Percentiles rank a stretch among this genome's conserved stretches.
These are phyloP conservation scores for Botrytis byssoidea DNA, from an alignment of 2,329 filamentous ascomycete genomes.

Conservation along the genomic window DNA sequence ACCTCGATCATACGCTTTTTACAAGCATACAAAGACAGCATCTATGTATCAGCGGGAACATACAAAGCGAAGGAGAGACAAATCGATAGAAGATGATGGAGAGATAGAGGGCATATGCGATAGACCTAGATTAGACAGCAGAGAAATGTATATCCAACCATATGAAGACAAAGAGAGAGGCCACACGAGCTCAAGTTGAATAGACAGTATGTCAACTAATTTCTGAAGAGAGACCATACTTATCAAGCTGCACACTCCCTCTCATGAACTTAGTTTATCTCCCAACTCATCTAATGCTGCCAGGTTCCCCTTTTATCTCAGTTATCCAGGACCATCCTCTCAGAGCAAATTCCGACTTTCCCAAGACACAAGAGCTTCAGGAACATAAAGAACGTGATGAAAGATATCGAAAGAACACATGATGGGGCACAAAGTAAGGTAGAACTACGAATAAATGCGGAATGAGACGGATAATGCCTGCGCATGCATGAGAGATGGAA, in stretches of 20 bases:
- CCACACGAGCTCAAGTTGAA: not conserved
- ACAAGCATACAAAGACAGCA: not conserved
- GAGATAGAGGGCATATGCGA: not conserved
- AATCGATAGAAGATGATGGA: not conserved
- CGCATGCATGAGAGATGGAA: too few relatives aligned
- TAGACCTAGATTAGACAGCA: not conserved
- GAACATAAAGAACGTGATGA: not conserved
- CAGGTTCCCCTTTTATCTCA: not conserved
- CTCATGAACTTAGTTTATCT: not conserved
- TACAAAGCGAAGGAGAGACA: not conserved
- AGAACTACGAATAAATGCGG: not conserved
- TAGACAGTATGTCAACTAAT: not conserved
- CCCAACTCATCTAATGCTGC: not conserved
- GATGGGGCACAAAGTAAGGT: not conserved
- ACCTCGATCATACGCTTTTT: not conserved
- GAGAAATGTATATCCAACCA: not conserved
- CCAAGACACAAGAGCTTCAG: not conserved
- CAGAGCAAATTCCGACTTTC: too few relatives aligned
- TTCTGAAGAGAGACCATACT: not conserved
- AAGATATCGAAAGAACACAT: not conserved
- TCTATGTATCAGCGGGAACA: not conserved
- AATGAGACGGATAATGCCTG: not conserved
- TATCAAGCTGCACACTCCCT: not conserved
- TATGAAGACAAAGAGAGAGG: not conserved
- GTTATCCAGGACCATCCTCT: not conserved